Base-by-base conservation (phyloP, 371 early-diverging fungal species). In the Synchytrium microbalum region DNA sequence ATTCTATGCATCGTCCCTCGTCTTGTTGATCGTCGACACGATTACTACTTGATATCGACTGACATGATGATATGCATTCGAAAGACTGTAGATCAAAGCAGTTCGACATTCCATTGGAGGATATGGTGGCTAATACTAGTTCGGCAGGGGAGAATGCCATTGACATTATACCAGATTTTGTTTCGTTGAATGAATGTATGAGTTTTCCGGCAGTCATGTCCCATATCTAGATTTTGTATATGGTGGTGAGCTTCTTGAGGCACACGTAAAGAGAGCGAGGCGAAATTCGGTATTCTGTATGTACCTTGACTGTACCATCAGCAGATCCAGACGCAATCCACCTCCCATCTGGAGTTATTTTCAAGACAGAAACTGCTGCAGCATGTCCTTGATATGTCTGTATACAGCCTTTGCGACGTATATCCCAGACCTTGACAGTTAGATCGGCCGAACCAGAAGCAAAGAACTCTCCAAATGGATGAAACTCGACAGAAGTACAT, bases 401-500 rank as follows among this genome's bases (percentile, higher is more conserved):
- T 56, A 84, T 81, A 63, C 78, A 81, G 0, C 79, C 79, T 64
- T 77, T 80, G 26, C 79, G 66, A 32, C 79, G 64, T 57, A 99
- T 88, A 78, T 99, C 99, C 92, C 98, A 95, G 64, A 99, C 80
- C 67, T 90, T 90, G 75, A 98, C 87, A 2, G 94, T 94, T 64
- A 90, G 72, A 75, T 97, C 98, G 3, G 92, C 90, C 63, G 91
- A 88, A 32, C 95, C 83, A 2, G 91, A 89, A 19, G 92, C 87
- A 59, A 97, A 79, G 10, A 98, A 87, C 54, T 92, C 93, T 13
- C 98, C 98, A 1, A 85, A 84, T 29, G 97, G 97, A 75, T 98
- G 93, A 84, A 96, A 98, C 54, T 88, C 76, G 32, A 97, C 74
- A 30, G 69, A 69, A 1, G 71, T 73, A 0, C 78, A 74, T 29